Evolutionary conservation across 768 basidiomycete genomes (phyloP).

Genomic region (Mycena crocata): DNA sequence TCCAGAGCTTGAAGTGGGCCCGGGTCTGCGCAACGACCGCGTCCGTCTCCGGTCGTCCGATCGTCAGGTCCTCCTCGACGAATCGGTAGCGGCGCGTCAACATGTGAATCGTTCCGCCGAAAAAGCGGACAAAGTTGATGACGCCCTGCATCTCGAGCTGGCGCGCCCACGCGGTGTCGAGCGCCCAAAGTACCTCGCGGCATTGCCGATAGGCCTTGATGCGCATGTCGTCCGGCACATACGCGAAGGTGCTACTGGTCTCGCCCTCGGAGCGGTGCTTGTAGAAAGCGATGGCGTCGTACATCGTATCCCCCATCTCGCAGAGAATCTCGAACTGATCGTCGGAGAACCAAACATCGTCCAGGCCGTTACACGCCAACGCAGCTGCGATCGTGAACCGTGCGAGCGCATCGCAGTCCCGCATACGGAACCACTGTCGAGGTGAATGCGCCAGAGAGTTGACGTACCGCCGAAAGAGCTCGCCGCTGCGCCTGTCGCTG

Average conservation of each 20-base stretch:
- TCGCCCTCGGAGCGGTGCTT: conserved; percentile 10
- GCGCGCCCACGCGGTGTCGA: not conserved
- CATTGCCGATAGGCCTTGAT: not conserved
- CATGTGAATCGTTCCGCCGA: not conserved
- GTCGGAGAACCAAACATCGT: not conserved
- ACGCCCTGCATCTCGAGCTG: no score
- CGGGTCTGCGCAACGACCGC: not conserved
- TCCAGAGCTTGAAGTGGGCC: conserved; percentile 2
- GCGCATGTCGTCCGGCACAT: not conserved
- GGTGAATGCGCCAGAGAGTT: not conserved
- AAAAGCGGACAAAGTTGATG: not conserved
- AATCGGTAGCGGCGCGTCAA: conserved; percentile 3
- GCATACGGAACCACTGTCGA: not conserved
- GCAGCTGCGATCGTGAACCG: not conserved
- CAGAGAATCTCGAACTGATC: not conserved
- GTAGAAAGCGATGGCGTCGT: conserved; percentile 7
- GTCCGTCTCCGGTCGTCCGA: not conserved
- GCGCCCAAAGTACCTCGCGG: no score
- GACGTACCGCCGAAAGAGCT: no score
- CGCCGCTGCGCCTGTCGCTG: not conserved
- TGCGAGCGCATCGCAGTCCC: conserved; percentile 1
- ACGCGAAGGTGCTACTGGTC: not conserved
- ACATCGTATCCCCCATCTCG: conserved; percentile 8
- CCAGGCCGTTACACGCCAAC: not conserved
- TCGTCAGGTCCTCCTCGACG: not conserved